Conservation (phyloP, 2,329 filamentous ascomycete species). For the Didymella exigua region DNA sequence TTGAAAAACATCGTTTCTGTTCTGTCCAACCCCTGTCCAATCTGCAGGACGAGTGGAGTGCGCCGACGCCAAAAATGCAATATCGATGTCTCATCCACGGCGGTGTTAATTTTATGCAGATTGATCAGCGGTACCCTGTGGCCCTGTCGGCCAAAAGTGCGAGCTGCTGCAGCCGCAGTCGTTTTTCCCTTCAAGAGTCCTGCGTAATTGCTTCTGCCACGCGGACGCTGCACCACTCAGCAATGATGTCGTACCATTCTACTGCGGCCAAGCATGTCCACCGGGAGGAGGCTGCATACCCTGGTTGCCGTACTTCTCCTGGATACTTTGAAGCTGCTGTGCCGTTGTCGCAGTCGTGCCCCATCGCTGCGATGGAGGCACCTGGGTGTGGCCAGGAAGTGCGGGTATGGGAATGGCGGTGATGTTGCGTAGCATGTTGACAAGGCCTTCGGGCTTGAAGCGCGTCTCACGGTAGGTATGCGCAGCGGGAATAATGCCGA, state of each 20-base stretch:
- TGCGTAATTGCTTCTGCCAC: no score
- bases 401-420: conserved; percentile 26
- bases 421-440: conserved; percentile 69
- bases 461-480: conserved; percentile 73
- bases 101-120: no score
- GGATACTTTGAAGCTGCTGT: conserved; percentile 40
- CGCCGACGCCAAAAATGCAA: not conserved
- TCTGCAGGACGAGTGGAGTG: not conserved
- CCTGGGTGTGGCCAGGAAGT: conserved; percentile 10
- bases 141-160: no score
- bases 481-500: conserved; percentile 76
- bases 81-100: not conserved
- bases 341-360: conserved; percentile 34
- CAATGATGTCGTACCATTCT: not conserved
- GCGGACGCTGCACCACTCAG: no score
- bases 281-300: conserved; percentile 6
- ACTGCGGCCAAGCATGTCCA: conserved; percentile 13
- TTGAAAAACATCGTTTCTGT: not conserved
- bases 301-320: conserved; percentile 38
- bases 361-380: conserved; percentile 27
- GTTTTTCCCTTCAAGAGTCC: no score
- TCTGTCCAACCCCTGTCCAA: not conserved
- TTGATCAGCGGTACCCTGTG: no score
- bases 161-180: no score
- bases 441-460: conserved; percentile 73